Conservation (phyloP, 768 basidiomycete species). For the Tephrocybe sp. region DNA sequence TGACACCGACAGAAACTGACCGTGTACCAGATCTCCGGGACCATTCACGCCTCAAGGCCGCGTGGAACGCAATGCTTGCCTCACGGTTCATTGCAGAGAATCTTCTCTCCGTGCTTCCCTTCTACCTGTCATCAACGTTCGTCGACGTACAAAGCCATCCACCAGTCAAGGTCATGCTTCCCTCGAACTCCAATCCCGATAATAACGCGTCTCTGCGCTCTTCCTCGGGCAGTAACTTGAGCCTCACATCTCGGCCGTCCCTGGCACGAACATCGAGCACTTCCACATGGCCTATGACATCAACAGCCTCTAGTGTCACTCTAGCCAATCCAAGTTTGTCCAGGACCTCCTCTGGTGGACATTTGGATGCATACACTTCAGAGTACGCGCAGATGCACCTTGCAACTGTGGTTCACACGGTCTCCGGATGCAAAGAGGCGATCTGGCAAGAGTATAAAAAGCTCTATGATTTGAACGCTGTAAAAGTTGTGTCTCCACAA, state of each 20-base stretch:
- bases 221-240: neutral
- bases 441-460: conserved; percentile 63
- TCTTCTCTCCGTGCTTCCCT: conserved; percentile 58
- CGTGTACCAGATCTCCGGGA: conserved; percentile 47
- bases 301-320: neutral
- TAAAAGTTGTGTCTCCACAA: conserved; percentile 9
- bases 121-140: conserved; percentile 60
- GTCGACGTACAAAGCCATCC: conserved; percentile 48
- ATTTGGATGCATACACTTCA: conserved; percentile 13
- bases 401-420: conserved; percentile 52
- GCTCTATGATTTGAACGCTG: conserved; percentile 32
- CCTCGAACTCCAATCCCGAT: conserved; percentile 38
- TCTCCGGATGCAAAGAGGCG: conserved; percentile 65
- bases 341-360: conserved; percentile 1
- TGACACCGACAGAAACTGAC: conserved; percentile 15
- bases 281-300: conserved; percentile 1
- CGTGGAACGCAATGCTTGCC: conserved; percentile 69
- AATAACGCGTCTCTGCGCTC: neutral
- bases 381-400: conserved; percentile 65
- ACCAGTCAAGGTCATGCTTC: conserved; percentile 51
- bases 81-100: conserved; percentile 53
- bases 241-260: neutral
- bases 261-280: neutral
- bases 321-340: neutral
- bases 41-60: conserved; percentile 55